These are phyloP conservation scores for Fusarium lyarnte DNA, from an alignment of 2,329 filamentous ascomycete species.

Conservation along the genomic window DNA sequence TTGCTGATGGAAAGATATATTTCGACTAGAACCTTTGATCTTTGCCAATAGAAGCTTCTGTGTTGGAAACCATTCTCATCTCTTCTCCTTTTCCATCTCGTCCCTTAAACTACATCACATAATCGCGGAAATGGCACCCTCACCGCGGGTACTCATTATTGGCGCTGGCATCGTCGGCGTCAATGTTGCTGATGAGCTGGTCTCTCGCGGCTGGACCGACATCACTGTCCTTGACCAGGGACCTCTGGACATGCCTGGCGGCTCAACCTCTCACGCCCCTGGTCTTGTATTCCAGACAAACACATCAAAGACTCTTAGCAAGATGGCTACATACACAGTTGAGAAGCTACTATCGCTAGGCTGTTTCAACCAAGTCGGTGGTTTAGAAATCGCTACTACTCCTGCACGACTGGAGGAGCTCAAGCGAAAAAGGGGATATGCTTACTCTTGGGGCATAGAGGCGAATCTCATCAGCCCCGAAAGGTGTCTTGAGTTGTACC, in stretches of 20 bases:
- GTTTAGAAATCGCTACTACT: constrained; percentile 70
- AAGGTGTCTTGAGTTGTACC: constrained; percentile 64
- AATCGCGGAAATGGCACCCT: constrained; percentile 23
- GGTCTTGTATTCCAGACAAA: constrained; percentile 73
- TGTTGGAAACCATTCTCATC: constrained; percentile 17
- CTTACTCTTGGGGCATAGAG: constrained; percentile 68
- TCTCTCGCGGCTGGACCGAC: constrained; percentile 68
- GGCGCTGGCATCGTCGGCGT: constrained; percentile 72
- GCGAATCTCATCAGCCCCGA: constrained; percentile 61
- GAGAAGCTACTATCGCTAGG: constrained; percentile 66
- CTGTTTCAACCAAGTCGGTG: constrained; percentile 72
- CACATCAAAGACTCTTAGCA: constrained; percentile 64
- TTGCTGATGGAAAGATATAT: constrained; percentile 27
- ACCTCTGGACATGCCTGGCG: constrained; percentile 69
- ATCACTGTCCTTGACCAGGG: constrained; percentile 74
- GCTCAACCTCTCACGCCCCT: constrained; percentile 72
- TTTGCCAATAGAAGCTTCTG: constrained; percentile 26
- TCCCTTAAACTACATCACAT: neutral
- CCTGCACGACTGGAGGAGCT: constrained; percentile 67
- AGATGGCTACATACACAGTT: constrained; percentile 69
- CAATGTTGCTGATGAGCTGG: constrained; percentile 72
- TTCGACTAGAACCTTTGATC: constrained; percentile 13
- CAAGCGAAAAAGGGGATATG: constrained; percentile 70
- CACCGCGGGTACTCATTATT: constrained; percentile 64
- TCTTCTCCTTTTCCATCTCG: neutral